A percentile compares a stretch with the other conserved stretches of the same genome.
These are phyloP conservation scores for Dillenia turbinata DNA, from an alignment of 164 flowering plant species.

Conservation along the genomic window DNA sequence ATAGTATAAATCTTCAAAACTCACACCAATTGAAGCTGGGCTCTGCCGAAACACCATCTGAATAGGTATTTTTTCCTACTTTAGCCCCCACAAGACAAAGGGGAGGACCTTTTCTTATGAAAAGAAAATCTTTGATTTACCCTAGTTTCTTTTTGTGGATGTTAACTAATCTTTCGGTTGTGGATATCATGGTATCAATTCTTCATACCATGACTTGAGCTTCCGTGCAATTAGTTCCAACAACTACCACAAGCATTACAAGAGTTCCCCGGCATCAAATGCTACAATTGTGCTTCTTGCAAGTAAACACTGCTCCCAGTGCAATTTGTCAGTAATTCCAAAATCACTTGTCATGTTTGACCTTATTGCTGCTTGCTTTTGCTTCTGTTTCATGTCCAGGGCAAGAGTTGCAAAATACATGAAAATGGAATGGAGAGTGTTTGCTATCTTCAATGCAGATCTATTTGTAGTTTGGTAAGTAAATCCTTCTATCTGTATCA, in stretches of 20 bases:
- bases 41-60: too few species aligned
- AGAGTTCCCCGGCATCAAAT: conserved; percentile 63
- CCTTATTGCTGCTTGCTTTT: not conserved
- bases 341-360: not conserved
- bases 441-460: conserved; percentile 77
- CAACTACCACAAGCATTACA: conserved; percentile 83
- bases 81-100: too few species aligned
- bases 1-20: too few species aligned
- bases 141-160: too few species aligned
- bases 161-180: conserved; percentile 10
- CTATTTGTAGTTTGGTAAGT: conserved; percentile 82
- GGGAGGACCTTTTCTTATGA: too few species aligned
- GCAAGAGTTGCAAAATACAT: conserved; percentile 98
- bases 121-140: too few species aligned
- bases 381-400: conserved; percentile 32
- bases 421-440: conserved; percentile 93
- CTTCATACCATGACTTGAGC: conserved; percentile 90
- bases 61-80: too few species aligned
- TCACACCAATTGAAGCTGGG: too few species aligned
- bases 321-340: not conserved
- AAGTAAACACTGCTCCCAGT: conserved; percentile 42
- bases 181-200: conserved; percentile 81
- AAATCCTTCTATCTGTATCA: not conserved
- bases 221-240: conserved; percentile 67
- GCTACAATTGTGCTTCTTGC: conserved; percentile 96